A percentile compares a stretch with the other conserved stretches of the same genome.
phyloP scores from a whole-genome alignment of 192 early-diverging fungal genomes.

The Entomortierella parvispora region DNA sequence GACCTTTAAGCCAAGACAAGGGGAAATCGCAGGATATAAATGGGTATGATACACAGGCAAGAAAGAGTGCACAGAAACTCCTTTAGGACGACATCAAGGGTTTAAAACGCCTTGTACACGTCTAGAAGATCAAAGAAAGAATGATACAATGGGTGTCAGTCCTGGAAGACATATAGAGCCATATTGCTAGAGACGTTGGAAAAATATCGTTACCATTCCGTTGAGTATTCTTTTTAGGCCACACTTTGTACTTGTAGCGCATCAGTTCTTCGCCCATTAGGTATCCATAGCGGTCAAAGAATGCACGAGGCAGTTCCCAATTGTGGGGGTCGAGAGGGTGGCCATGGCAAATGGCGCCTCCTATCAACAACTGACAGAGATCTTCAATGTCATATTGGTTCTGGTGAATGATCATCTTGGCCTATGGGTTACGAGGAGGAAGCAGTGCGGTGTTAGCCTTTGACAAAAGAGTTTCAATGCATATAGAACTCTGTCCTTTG shows the following conservation, averaged over 20 bases:
- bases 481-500: no score
- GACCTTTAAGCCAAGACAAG: conserved; percentile 1
- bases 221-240: conserved; percentile 41
- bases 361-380: conserved; percentile 50
- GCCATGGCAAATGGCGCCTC: conserved; percentile 54
- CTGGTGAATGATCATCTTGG: conserved; percentile 54
- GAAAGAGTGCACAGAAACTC: conserved; percentile 6
- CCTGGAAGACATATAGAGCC: background rate
- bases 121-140: no score
- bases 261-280: conserved; percentile 49
- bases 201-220: conserved; percentile 18
- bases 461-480: no score
- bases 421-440: no score
- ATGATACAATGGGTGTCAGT: background rate
- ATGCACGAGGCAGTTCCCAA: conserved; percentile 54
- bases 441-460: no score
- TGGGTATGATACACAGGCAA: conserved; percentile 29
- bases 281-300: conserved; percentile 55
- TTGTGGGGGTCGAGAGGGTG: conserved; percentile 51
- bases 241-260: conserved; percentile 53
- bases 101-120: no score
- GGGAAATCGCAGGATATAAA: conserved; percentile 11
- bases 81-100: no score
- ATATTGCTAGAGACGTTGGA: no score
- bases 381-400: conserved; percentile 52